Conservation (phyloP, 2,329 filamentous ascomycete genomes). For the Fusarium nelsonii region DNA sequence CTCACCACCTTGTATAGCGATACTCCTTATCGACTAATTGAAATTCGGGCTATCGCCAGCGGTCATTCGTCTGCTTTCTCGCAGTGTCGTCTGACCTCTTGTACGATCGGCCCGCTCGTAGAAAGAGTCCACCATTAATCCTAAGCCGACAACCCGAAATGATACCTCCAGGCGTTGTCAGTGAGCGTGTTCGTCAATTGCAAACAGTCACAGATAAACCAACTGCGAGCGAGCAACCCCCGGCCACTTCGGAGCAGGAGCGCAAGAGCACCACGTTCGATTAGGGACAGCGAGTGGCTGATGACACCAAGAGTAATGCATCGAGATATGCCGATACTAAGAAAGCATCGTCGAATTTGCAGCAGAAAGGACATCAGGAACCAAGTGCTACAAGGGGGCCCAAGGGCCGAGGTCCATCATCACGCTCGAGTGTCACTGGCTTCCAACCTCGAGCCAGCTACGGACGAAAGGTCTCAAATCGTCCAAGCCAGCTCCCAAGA, state of each 20-base stretch:
- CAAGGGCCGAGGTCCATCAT: slow-evolving; percentile 7
- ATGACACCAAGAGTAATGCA: slow-evolving; percentile 44
- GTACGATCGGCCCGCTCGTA: slow-evolving; percentile 11
- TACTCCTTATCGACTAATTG: slow-evolving; percentile 24
- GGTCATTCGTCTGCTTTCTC: slow-evolving; percentile 19
- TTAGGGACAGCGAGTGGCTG: slow-evolving; percentile 47
- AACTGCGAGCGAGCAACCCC: slow-evolving; percentile 5
- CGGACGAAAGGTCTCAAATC: not conserved
- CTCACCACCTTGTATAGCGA: slow-evolving; percentile 15
- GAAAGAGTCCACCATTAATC: slow-evolving; percentile 10
- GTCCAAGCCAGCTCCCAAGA: not conserved
- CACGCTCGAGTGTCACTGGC: slow-evolving; percentile 25
- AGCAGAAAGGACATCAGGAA: slow-evolving; percentile 24
- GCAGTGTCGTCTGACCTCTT: slow-evolving; percentile 26
- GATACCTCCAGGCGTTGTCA: slow-evolving; percentile 48
- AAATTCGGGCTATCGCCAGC: slow-evolving; percentile 4
- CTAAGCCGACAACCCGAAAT: slow-evolving; percentile 25
- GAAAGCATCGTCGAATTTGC: slow-evolving; percentile 32
- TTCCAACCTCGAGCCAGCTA: slow-evolving; percentile 13
- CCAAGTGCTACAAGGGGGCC: not conserved
- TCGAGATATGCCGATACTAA: slow-evolving; percentile 45
- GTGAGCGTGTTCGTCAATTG: slow-evolving; percentile 49
- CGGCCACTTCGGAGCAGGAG: slow-evolving; percentile 32
- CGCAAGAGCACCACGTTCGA: slow-evolving; percentile 47
- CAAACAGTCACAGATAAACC: slow-evolving; percentile 40